phyloP scores from a whole-genome alignment of 2,329 filamentous ascomycete species.

The Fusarium sarcochroum region DNA sequence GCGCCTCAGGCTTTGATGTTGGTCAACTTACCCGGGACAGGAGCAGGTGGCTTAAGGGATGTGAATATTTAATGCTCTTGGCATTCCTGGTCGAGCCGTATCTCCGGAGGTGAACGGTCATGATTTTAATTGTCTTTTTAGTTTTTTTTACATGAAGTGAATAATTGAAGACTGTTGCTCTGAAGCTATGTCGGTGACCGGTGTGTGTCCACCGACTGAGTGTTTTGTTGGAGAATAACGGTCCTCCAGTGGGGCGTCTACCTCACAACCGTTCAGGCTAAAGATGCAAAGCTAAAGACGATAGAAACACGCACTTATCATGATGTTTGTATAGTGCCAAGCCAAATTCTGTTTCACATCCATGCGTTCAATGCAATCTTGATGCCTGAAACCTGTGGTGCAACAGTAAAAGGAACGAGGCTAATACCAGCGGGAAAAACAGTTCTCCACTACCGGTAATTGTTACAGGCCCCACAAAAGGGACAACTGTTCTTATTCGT shows the following conservation, averaged over 20 bases:
- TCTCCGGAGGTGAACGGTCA: neutral
- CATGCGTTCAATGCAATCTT: neutral
- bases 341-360: neutral
- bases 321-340: neutral
- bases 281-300: too few species aligned
- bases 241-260: neutral
- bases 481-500: conserved; percentile 41
- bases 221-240: neutral
- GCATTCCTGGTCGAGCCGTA: neutral
- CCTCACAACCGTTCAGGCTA: neutral
- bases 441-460: neutral
- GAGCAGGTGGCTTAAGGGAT: rapidly evolving
- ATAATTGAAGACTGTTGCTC: too few species aligned
- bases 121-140: neutral
- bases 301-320: conserved; percentile 10
- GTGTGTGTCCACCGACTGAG: rapidly evolving
- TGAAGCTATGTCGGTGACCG: too few species aligned
- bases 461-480: conserved; percentile 33
- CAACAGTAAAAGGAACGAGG: conserved; percentile 5
- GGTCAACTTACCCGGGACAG: neutral
- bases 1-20: neutral
- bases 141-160: neutral
- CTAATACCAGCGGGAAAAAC: conserved; percentile 9
- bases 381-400: neutral
- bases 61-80: rapidly evolving